Evolutionary conservation across 2,329 filamentous ascomycete genomes (phyloP), one percentile per base, ranked within the genome.

Genomic region (Fusarium albidum): DNA sequence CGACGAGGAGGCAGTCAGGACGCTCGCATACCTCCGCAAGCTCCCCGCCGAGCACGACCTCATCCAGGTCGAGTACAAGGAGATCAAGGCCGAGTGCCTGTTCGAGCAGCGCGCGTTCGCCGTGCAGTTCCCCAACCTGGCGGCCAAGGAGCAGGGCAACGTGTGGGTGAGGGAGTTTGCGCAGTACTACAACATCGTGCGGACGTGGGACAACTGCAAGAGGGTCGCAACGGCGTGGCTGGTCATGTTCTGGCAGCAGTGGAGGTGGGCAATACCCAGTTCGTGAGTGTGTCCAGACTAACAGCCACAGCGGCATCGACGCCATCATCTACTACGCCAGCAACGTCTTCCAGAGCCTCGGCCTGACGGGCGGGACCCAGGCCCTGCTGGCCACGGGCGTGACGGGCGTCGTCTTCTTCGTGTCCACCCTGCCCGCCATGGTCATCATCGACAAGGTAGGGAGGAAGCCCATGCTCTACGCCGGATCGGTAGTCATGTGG

Each of bases 81-180:
- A 94, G 69, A 93, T 94, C 75, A 91, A 91, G 71, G 89, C 90
- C 0, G 88, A 92, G 70, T 86, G 84, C 0, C 71, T 90, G 25
- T 94, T 94, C 63, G 90, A 94, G 72, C 90, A 91, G 72, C 82
- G 85, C 28, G 85, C 84, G 1, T 79, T 88, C 9, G 82, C 83
- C 0, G 86, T 89, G 57, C 79, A 86, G 18, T 81, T 80, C 49
- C 79, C 79, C 2, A 72, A 75, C 10, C 53, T 61, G 25, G 60
- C 77, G 7, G 74, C 73, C 13, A 73, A 73, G 51, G 70, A 75
- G 49, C 69, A 73, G 49, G 71, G 73, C 29, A 81, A 73, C 52
- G 68, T 78, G 0, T 76, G 75, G 63, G 62, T 69, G 11, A 63
- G 76, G 17, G 75, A 83, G 63, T 69, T 82, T 40, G 79, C 80